Evolutionary conservation across 306 rosid species (phyloP), one percentile per base, ranked within the genome.

Genomic region (Vachellia collinsii): DNA sequence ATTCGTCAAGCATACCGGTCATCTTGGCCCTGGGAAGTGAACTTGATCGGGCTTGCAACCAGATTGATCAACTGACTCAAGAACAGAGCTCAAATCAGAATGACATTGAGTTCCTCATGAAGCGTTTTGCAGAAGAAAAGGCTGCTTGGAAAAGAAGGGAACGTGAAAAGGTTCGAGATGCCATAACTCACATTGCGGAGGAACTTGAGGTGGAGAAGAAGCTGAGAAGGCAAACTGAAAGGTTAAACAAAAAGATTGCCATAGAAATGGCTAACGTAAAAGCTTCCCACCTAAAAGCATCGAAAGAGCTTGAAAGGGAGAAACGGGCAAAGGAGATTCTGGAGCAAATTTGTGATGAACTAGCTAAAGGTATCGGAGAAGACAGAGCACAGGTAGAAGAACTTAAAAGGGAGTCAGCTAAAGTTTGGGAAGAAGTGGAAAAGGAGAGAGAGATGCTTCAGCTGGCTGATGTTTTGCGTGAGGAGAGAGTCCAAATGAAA

Each of bases 401-500:
- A 73, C 70, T 92, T 13, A 92, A 88, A 87, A 92, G 79, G 78
- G 94, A 91, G n/a, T 90, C 98, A 0, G 97, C 84, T 7, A 90
- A 87, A 77, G 97, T 87, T 71, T 83, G 90, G 1, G 91, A 91
- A 78, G 98, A 94, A 76, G 90, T 94, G 47, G 97, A 92, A 61
- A 87, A 91, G 85, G 99, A 94, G 87, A 90, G 97, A 83, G 92
- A 92, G 77, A 94, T 94, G 99, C 97, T 94, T 82, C 99, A 90
- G 83, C 56, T 94, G 56, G 99, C 97, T 0, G 97, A 94, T 82
- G 86, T 91, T 51, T 83, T 91, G 73, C 89, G 97, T 0, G 99
- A 94, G 88, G 97, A 94, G 83, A 90, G 99, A 87, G 97, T 94
- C 47, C 99, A 94, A 73, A 93, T 94, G 99, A 94, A 94, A 90